phyloP scores from a whole-genome alignment of 73 alveolate species.

The Paramecium sexaurelia region DNA sequence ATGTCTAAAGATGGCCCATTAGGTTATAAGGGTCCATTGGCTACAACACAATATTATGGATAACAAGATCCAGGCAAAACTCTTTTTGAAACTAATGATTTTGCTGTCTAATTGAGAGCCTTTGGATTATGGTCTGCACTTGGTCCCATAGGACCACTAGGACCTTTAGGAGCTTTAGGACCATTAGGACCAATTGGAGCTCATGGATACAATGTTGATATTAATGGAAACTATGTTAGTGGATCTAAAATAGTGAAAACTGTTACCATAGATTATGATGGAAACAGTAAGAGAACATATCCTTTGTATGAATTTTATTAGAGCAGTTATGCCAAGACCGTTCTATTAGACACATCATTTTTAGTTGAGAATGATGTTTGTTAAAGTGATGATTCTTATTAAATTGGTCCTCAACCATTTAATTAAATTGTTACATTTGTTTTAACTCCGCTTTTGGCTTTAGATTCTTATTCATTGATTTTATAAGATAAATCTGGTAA shows the following conservation, averaged over 20 bases:
- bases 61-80: slow-evolving; percentile 60
- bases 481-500: slow-evolving; percentile 20
- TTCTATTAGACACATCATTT: slow-evolving; percentile 1
- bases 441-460: background rate
- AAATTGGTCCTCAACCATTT: background rate
- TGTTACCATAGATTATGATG: slow-evolving; percentile 62
- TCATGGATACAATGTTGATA: slow-evolving; percentile 43
- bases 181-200: slow-evolving; percentile 69
- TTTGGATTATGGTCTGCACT: slow-evolving; percentile 64
- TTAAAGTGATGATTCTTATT: background rate
- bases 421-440: slow-evolving; percentile 42
- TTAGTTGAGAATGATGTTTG: background rate
- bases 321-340: background rate
- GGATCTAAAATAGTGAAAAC: background rate
- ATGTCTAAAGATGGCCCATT: slow-evolving; percentile 49
- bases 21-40: slow-evolving; percentile 55
- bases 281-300: slow-evolving; percentile 18
- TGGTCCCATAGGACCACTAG: slow-evolving; percentile 41
- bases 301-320: slow-evolving; percentile 23
- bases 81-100: slow-evolving; percentile 16
- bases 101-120: slow-evolving; percentile 64
- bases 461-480: background rate
- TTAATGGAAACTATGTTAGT: slow-evolving; percentile 48
- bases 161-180: slow-evolving; percentile 49
- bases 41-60: slow-evolving; percentile 54